Percentiles rank a stretch among this genome's conserved stretches.
phyloP scores from a whole-genome alignment of 164 flowering plant species.

The Liquidambar formosana region DNA sequence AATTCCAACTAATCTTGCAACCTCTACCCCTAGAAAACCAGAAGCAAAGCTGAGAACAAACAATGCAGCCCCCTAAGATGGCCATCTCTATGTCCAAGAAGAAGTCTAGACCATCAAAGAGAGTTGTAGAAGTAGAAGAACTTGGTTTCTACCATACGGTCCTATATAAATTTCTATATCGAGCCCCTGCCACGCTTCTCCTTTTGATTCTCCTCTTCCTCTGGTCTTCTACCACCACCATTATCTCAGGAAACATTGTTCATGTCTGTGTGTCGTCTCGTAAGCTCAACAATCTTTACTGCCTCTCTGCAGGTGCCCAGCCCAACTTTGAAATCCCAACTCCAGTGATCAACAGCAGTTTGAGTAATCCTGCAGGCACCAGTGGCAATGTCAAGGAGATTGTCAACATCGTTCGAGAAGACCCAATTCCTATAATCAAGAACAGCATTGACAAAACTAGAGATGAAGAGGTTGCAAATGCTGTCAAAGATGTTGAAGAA shows the following conservation, averaged over 20 bases:
- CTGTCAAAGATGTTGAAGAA: constrained; percentile 40
- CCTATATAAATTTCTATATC: constrained; percentile 21
- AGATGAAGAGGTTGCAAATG: constrained; percentile 31
- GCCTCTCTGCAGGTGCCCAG: constrained; percentile 65
- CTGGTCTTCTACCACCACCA: constrained; percentile 64
- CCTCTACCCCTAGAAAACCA: constrained; percentile 20
- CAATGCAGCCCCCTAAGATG: constrained; percentile 18
- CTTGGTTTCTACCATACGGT: constrained; percentile 1
- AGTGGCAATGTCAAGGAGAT: neutral
- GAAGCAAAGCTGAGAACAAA: neutral
- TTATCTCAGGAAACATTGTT: constrained; percentile 57
- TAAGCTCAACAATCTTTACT: constrained; percentile 66
- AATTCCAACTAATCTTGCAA: neutral
- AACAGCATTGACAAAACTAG: neutral
- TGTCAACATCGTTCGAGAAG: too few relatives aligned
- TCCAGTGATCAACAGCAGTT: constrained; percentile 9
- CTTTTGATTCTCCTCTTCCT: constrained; percentile 40
- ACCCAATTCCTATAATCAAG: neutral
- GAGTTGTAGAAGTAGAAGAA: constrained; percentile 13
- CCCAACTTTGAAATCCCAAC: constrained; percentile 37
- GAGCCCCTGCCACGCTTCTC: constrained; percentile 36
- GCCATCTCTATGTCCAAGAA: constrained; percentile 38
- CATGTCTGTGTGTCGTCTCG: constrained; percentile 70
- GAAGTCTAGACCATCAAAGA: constrained; percentile 25
- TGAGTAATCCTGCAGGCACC: neutral